Conservation (phyloP, 2,329 filamentous ascomycete species). For the Penicillium sclerotigenum region DNA sequence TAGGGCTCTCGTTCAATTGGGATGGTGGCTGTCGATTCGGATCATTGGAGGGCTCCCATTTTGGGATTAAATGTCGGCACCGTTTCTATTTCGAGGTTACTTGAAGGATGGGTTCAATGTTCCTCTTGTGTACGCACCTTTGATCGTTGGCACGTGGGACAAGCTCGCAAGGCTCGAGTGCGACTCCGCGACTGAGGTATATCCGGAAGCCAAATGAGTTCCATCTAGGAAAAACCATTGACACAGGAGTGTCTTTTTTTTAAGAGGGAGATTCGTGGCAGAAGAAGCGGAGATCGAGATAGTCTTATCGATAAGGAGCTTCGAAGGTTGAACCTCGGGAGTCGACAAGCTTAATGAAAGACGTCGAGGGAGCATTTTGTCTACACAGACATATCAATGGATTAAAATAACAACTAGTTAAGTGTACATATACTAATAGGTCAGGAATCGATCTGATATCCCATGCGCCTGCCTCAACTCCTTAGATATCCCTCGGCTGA, state of each 20-base stretch:
- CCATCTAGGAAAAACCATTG: slow-evolving; percentile 22
- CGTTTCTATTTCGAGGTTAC: slow-evolving; percentile 28
- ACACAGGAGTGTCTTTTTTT: background rate
- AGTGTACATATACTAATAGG: background rate
- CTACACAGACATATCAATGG: background rate
- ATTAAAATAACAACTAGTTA: background rate
- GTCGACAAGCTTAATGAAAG: background rate
- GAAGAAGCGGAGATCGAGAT: background rate
- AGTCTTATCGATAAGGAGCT: slow-evolving; percentile 15
- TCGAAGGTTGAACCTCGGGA: background rate
- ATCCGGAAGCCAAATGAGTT: slow-evolving; percentile 36
- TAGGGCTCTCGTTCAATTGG: background rate
- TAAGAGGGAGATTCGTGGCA: background rate
- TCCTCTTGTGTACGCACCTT: slow-evolving; percentile 24
- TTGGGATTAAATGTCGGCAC: slow-evolving; percentile 27
- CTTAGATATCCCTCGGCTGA: background rate
- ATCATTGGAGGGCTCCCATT: slow-evolving; percentile 9
- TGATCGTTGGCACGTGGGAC: slow-evolving; percentile 32
- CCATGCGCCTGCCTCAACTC: background rate
- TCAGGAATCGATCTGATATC: background rate
- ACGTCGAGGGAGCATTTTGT: background rate
- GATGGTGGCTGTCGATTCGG: background rate
- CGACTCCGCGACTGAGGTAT: slow-evolving; percentile 34
- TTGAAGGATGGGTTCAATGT: background rate
- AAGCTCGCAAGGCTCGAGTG: slow-evolving; percentile 31